Base-by-base conservation (phyloP, 1,139 yeast genomes). In the Taiozyma sp. region DNA sequence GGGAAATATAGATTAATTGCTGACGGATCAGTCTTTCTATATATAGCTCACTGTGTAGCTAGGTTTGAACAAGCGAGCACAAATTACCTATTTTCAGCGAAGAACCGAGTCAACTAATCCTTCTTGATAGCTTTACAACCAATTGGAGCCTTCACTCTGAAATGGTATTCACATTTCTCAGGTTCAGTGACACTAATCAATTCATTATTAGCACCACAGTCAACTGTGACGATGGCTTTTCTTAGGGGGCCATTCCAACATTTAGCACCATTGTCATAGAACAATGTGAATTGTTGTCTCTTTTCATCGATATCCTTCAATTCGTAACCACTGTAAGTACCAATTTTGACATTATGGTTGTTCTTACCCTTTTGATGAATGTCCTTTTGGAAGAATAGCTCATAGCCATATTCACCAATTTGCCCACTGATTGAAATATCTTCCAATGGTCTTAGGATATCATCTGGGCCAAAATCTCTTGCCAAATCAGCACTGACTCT, bases 181-280 rank as follows among this genome's bases (percentile, higher is more conserved):
- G 96, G 93, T 69, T 95, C 99, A 45, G 84, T 74, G 6, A 92
- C 96, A 3, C 82, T 69, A 30, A 83, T 51, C 32, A 95, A 71
- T 53, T 77, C 74, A 44, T 79, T 72, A 3, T 72, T 70, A 4
- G 71, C 65, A 1, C 96, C 96, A 69, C 99, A 95, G 23, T 73
- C 72, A 54, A 93, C 66, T 29, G 75, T 74, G 4, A 89, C 83
- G 12, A 69, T 70, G 0, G 91, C 92, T 38, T 85, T 78, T 65
- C 99, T 80, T 30, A 73, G 68, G 4, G 98, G 98, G 0, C 99
- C 99, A 65, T 91, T 89, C 97, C 99, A 93, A 68, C 99, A 95
- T 63, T 78, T 78, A 48, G 83, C 83, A n/a, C 99, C 99, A 36
- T 74, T 67, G 7, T 67, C 72, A 64, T 74, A 92, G 30, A 70